A percentile compares a stretch with the other conserved stretches of the same genome.
Conservation (phyloP, 164 flowering plant species). For the Taxillus chinensis region DNA sequence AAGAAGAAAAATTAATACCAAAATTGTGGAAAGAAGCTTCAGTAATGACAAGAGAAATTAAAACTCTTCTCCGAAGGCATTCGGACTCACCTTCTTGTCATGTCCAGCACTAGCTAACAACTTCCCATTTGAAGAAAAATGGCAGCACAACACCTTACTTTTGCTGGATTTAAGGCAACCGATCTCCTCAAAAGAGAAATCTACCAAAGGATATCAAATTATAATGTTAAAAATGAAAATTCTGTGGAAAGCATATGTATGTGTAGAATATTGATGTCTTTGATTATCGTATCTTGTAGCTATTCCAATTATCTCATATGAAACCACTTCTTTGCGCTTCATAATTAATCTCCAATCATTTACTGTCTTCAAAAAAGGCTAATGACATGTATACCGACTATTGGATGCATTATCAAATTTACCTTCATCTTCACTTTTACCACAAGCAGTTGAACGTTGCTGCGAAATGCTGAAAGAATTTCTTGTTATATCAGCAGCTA, state of each 20-base stretch:
- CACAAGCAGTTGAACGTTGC: neutral
- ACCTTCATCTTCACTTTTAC: slow-evolving; percentile 4
- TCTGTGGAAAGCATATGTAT: too few relatives aligned
- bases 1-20: too few relatives aligned
- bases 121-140: slow-evolving; percentile 17
- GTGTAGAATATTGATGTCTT: too few relatives aligned
- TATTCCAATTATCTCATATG: neutral
- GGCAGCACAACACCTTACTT: slow-evolving; percentile 16
- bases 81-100: slow-evolving; percentile 11
- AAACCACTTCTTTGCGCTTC: neutral
- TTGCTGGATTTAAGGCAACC: slow-evolving; percentile 8
- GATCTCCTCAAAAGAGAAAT: slow-evolving; percentile 10
- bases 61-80: neutral
- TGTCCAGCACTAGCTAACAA: slow-evolving; percentile 16
- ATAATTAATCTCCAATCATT: neutral
- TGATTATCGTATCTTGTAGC: too few relatives aligned
- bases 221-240: neutral
- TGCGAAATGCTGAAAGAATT: slow-evolving; percentile 5
- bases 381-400: too few relatives aligned
- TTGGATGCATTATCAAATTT: neutral
- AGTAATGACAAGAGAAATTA: neutral
- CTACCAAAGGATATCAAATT: neutral
- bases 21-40: neutral
- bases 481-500: neutral
- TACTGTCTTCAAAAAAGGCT: neutral